A percentile compares a stretch with the other conserved stretches of the same genome.
phyloP scores from a whole-genome alignment of 1,284 basidiomycete species.

The Trametes versicolor region DNA sequence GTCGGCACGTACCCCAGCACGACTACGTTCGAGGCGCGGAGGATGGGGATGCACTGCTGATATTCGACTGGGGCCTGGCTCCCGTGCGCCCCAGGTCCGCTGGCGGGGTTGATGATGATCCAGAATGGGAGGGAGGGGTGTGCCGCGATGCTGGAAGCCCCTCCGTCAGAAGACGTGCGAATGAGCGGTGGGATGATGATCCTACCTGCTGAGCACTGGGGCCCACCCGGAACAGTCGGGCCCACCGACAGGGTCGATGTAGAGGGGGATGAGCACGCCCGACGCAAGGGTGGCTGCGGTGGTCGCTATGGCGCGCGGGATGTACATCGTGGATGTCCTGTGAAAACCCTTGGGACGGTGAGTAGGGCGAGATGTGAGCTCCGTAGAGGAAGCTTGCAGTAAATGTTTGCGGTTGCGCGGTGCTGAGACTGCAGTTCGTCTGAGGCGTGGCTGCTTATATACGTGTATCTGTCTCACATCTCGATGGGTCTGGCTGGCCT shows the following conservation, averaged over 20 bases:
- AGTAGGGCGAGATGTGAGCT: too few relatives aligned
- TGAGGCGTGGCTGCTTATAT: not conserved
- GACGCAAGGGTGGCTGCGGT: constrained; percentile 29
- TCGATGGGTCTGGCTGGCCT: not conserved
- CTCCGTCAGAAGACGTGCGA: not conserved
- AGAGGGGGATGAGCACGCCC: constrained; percentile 35
- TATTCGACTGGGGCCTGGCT: constrained; percentile 45
- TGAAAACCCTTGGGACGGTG: not conserved
- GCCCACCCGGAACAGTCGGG: constrained; percentile 32
- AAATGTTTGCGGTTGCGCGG: not conserved
- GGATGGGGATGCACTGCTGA: constrained; percentile 44
- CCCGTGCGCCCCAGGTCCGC: constrained; percentile 44
- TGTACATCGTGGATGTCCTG: constrained; percentile 3
- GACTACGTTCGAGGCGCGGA: constrained; percentile 44
- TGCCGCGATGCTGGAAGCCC: constrained; percentile 11
- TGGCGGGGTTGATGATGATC: constrained; percentile 48
- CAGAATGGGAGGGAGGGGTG: constrained; percentile 42
- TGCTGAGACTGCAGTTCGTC: not conserved
- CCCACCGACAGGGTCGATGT: constrained; percentile 31
- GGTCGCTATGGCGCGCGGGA: constrained; percentile 12
- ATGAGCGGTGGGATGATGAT: not conserved
- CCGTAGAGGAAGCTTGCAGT: not conserved
- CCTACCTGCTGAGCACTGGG: constrained; percentile 30
- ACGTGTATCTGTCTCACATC: not conserved
- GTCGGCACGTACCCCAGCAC: constrained; percentile 50